Evolutionary conservation across 2,329 filamentous ascomycete genomes (phyloP).

Genomic region (Chaetothyriales sp.): DNA sequence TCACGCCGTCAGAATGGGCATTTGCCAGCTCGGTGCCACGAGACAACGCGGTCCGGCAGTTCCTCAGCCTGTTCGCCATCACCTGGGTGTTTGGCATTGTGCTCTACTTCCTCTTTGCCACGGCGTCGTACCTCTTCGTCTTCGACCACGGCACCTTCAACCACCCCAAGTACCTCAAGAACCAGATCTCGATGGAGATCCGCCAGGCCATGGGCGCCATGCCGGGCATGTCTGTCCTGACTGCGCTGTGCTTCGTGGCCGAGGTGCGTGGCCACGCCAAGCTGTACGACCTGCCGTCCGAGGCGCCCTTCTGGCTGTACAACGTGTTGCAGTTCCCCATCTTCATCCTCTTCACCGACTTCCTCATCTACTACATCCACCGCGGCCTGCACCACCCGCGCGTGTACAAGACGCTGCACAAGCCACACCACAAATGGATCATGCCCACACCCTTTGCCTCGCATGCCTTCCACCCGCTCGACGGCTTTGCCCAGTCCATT

Average conservation of each 20-base stretch:
- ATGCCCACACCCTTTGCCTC: conserved; percentile 90
- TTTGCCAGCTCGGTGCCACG: conserved; percentile 64
- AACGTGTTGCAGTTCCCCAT: conserved; percentile 70
- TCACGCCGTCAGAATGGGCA: conserved; percentile 59
- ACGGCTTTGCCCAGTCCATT: conserved; percentile 74
- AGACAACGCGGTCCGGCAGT: conserved; percentile 63
- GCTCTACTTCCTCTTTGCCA: conserved; percentile 67
- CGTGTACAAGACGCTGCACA: conserved; percentile 81
- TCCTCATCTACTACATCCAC: conserved; percentile 84
- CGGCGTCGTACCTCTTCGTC: conserved; percentile 71
- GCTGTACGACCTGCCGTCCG: conserved; percentile 65
- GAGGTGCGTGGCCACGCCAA: conserved; percentile 76
- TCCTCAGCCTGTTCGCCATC: conserved; percentile 61
- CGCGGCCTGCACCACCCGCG: conserved; percentile 65
- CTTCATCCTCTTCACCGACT: conserved; percentile 79
- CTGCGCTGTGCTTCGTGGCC: conserved; percentile 61
- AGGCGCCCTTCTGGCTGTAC: conserved; percentile 66
- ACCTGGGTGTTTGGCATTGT: conserved; percentile 85
- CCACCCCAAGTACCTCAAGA: conserved; percentile 89
- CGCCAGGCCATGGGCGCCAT: conserved; percentile 60
- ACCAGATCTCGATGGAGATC: conserved; percentile 79
- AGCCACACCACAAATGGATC: conserved; percentile 99
- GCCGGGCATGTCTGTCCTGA: conserved; percentile 70
- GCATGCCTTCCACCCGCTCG: conserved; percentile 86
- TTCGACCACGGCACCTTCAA: conserved; percentile 82